These are phyloP conservation scores for Aspergillus clavatus DNA, from an alignment of 2,329 filamentous ascomycete species.

Conservation along the genomic window DNA sequence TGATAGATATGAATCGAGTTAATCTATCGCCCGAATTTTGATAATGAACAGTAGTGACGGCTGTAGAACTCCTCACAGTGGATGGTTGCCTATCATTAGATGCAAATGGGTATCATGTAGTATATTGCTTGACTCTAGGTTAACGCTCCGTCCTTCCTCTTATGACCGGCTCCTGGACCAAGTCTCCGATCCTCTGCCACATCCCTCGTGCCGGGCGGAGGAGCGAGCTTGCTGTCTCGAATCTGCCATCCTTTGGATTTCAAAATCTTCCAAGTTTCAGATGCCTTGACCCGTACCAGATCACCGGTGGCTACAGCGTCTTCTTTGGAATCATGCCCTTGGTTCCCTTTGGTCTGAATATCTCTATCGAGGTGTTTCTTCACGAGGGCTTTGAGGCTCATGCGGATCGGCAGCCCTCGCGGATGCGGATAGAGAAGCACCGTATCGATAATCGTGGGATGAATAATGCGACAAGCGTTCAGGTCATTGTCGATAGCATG, in stretches of 20 bases:
- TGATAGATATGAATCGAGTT: conserved; percentile 27
- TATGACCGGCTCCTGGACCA: conserved; percentile 22
- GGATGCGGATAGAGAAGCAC: conserved; percentile 77
- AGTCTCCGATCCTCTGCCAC: conserved; percentile 10
- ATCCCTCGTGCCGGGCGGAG: conserved; percentile 21
- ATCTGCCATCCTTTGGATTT: conserved; percentile 63
- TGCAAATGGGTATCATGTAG: conserved; percentile 11
- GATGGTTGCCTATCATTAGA: too few relatives aligned
- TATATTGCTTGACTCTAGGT: background rate
- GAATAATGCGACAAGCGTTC: conserved; percentile 76
- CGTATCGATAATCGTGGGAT: conserved; percentile 80
- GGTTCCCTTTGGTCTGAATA: conserved; percentile 66
- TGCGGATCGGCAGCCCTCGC: conserved; percentile 68
- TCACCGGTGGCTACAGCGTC: conserved; percentile 88
- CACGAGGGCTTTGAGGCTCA: conserved; percentile 71
- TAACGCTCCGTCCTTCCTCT: conserved; percentile 14
- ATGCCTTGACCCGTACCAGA: conserved; percentile 67
- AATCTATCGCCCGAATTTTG: conserved; percentile 15
- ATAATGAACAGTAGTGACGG: too few relatives aligned
- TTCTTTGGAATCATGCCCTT: conserved; percentile 86
- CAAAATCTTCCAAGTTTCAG: conserved; percentile 64
- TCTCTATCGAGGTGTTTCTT: conserved; percentile 63
- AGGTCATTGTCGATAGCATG: conserved; percentile 96
- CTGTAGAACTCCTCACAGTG: too few relatives aligned
- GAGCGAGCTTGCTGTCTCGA: conserved; percentile 43